A percentile compares a stretch with the other conserved stretches of the same genome.
These are phyloP conservation scores for Mortierella sp. DNA, from an alignment of 371 early-diverging fungal species.

Conservation along the genomic window DNA sequence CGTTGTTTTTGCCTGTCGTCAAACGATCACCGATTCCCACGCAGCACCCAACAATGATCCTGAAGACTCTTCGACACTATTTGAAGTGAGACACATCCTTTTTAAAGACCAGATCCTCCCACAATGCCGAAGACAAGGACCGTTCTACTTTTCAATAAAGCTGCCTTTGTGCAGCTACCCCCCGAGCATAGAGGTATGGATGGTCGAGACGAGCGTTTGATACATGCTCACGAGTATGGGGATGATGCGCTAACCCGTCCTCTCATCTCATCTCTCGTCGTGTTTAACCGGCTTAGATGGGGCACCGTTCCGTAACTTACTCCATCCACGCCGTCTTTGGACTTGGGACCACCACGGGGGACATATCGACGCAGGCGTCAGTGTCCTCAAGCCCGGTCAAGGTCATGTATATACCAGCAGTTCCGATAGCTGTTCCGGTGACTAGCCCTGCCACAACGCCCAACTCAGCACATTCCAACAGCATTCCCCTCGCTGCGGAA, in stretches of 20 bases:
- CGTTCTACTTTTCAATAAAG: constrained; percentile 39
- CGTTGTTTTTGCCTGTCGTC: constrained; percentile 31
- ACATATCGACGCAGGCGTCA: constrained; percentile 7
- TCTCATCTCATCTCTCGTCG: too few relatives aligned
- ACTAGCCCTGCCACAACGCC: too few relatives aligned
- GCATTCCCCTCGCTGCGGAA: too few relatives aligned
- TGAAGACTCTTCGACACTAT: constrained; percentile 2
- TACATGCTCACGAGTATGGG: constrained; percentile 38
- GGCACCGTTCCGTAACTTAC: constrained; percentile 27
- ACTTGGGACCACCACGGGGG: constrained; percentile 28
- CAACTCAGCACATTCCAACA: too few relatives aligned
- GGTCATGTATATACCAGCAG: constrained; percentile 38
- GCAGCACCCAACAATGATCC: constrained; percentile 1
- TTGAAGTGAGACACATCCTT: constrained; percentile 28
- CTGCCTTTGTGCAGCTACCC: constrained; percentile 45
- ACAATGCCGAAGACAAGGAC: constrained; percentile 16
- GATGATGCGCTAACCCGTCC: constrained; percentile 1
- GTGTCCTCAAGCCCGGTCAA: constrained; percentile 25
- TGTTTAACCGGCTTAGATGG: too few relatives aligned
- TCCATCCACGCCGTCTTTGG: constrained; percentile 27
- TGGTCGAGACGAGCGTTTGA: background rate
- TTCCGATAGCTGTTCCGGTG: constrained; percentile 30
- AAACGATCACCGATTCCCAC: constrained; percentile 28
- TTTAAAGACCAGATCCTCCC: constrained; percentile 26
- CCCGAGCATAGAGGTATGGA: constrained; percentile 39